Evolutionary conservation across 352 stramenopile genomes (phyloP).

Genomic region (Globisporangium polare): DNA sequence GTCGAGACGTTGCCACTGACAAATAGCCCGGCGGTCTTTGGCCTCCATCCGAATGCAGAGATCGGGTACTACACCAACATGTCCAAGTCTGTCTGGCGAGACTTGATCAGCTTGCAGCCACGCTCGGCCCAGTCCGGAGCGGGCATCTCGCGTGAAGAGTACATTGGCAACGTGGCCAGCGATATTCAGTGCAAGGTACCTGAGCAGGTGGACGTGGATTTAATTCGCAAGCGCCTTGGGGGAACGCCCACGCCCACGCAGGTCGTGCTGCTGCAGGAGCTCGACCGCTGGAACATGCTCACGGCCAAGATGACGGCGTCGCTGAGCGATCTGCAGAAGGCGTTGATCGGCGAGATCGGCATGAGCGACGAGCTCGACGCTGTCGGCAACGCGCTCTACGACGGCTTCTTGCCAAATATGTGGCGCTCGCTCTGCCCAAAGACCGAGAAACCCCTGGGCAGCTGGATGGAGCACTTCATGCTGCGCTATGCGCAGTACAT

Average conservation of each 20-base stretch:
- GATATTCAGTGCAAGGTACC: slow-evolving; percentile 93
- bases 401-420: slow-evolving; percentile 91
- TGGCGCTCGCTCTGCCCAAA: slow-evolving; percentile 89
- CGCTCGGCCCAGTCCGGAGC: slow-evolving; percentile 65
- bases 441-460: slow-evolving; percentile 94
- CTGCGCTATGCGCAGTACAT: slow-evolving; percentile 88
- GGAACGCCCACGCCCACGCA: slow-evolving; percentile 83
- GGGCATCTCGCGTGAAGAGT: slow-evolving; percentile 90
- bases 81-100: slow-evolving; percentile 92
- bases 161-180: slow-evolving; percentile 86
- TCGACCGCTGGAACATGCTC: slow-evolving; percentile 94
- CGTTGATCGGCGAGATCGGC: slow-evolving; percentile 92
- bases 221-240: slow-evolving; percentile 79
- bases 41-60: slow-evolving; percentile 94
- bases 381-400: slow-evolving; percentile 90
- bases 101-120: slow-evolving; percentile 92
- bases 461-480: slow-evolving; percentile 95
- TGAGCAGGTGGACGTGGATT: slow-evolving; percentile 77
- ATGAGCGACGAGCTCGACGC: slow-evolving; percentile 95
- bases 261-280: slow-evolving; percentile 93
- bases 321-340: slow-evolving; percentile 89
- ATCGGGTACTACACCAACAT: slow-evolving; percentile 96
- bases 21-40: slow-evolving; percentile 94
- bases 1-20: slow-evolving; percentile 92
- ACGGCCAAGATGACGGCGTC: slow-evolving; percentile 81